Percentiles rank a stretch among this genome's conserved stretches.
Conservation (phyloP, 2,329 filamentous ascomycete species). For the Epichloe gansuensis region DNA sequence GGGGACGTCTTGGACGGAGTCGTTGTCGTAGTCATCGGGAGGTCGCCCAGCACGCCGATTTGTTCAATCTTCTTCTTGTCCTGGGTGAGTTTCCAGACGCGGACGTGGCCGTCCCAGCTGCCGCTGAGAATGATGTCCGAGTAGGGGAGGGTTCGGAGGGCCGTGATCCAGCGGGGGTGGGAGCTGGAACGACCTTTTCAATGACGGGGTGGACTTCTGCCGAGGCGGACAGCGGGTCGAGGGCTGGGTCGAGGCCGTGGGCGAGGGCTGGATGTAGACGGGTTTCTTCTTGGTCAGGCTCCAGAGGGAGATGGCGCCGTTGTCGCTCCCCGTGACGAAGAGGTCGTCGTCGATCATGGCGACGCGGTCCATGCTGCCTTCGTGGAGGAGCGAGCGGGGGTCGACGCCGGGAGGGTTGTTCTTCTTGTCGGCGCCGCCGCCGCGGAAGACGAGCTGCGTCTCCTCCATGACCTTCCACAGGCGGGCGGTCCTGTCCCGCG, state of each 20-base stretch:
- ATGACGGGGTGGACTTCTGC: slow-evolving; percentile 56
- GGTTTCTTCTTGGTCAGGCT: slow-evolving; percentile 91
- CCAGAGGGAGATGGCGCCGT: slow-evolving; percentile 79
- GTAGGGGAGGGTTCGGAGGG: slow-evolving; percentile 74
- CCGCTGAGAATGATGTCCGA: slow-evolving; percentile 83
- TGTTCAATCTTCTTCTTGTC: slow-evolving; percentile 71
- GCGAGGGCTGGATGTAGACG: slow-evolving; percentile 66
- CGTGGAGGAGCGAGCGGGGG: slow-evolving; percentile 43
- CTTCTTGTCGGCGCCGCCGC: slow-evolving; percentile 55
- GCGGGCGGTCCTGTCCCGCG: slow-evolving; percentile 79
- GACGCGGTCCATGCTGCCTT: slow-evolving; percentile 86
- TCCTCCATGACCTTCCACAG: slow-evolving; percentile 96
- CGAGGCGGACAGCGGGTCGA: slow-evolving; percentile 56
- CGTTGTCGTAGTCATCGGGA: slow-evolving; percentile 18
- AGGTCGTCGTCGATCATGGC: slow-evolving; percentile 79
- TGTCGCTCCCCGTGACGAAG: slow-evolving; percentile 91
- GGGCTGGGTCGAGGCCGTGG: slow-evolving; percentile 69
- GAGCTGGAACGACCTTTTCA: slow-evolving; percentile 42
- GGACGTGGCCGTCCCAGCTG: slow-evolving; percentile 79
- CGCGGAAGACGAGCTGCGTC: slow-evolving; percentile 87
- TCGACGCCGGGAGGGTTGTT: slow-evolving; percentile 32
- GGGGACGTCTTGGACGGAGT: slow-evolving; percentile 13
- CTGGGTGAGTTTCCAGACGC: slow-evolving; percentile 73
- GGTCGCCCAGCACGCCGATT: slow-evolving; percentile 51
- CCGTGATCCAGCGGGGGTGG: slow-evolving; percentile 80